Evolutionary conservation across 129 eudicot species (phyloP), one percentile per base, ranked within the genome.

Genomic region (Heracleum sosnowskyi): DNA sequence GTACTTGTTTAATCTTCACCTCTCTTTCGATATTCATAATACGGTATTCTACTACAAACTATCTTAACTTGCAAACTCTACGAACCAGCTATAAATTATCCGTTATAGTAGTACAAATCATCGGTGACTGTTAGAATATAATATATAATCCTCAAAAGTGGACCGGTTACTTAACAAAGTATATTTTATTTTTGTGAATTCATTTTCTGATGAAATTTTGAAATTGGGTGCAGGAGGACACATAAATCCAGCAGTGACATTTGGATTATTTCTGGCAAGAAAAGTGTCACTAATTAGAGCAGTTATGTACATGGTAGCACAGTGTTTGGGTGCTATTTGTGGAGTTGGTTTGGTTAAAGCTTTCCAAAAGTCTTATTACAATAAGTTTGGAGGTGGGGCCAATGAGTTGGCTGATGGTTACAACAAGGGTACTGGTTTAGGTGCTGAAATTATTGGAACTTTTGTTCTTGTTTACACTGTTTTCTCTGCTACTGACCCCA

Each of bases 321-420:
- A 66, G 72, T 66, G 72, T 66, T 31, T 66, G 72, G 83, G 78
- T 42, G 74, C 83, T 2, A 55, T 63, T 7, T 74, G 83, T 80
- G 78, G 83, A 51, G 83, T 74, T 20, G 83, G 83, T 13, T 40
- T 80, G 12, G 83, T 80, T 39, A 80, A 80, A 35, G 78, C 74
- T 9, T 80, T 80, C 73, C 78, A 80, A 33, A 20, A 31, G 46
- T 53, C 83, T 72, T 73, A 80, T 26, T 80, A 80, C 62, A 60
- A 73, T 34, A 73, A 35, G 40, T 74, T 36, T 60, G 83, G 83
- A 2, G 82, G 82, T 51, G 82, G 82, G 15, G 82, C 78, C 29
- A 79, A 79, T 29, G 76, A 44, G 51, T 33, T 80, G 37, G 79
- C 78, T 44, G 74, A 26, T 41, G 83, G 83, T 34, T 74, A 80